phyloP scores from a whole-genome alignment of 2,329 filamentous ascomycete genomes.

The Aspergillus glaucus region DNA sequence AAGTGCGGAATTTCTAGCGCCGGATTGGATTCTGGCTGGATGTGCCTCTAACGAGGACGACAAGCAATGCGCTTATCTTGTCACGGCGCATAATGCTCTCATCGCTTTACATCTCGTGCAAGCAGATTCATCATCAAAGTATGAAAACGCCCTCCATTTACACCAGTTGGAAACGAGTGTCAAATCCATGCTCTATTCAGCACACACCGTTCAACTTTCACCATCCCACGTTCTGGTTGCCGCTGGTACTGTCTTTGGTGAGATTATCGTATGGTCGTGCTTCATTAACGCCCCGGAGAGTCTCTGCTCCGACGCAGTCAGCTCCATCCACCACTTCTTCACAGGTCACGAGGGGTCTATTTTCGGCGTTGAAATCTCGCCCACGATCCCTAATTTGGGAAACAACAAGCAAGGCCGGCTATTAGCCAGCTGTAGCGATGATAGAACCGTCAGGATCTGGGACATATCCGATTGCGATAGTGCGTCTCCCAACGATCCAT shows the following conservation, averaged over 20 bases:
- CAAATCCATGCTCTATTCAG: slow-evolving; percentile 81
- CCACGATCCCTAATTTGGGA: slow-evolving; percentile 38
- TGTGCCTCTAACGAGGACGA: slow-evolving; percentile 31
- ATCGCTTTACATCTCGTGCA: slow-evolving; percentile 42
- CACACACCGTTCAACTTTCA: slow-evolving; percentile 61
- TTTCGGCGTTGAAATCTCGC: slow-evolving; percentile 79
- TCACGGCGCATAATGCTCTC: slow-evolving; percentile 85
- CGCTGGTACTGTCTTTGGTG: slow-evolving; percentile 88
- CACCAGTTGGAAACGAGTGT: slow-evolving; percentile 47
- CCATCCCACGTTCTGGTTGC: slow-evolving; percentile 62
- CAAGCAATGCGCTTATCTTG: slow-evolving; percentile 48
- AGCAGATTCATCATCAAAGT: slow-evolving; percentile 5
- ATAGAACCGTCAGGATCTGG: slow-evolving; percentile 85
- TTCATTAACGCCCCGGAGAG: slow-evolving; percentile 24
- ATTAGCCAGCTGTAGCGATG: slow-evolving; percentile 91
- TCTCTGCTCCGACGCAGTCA: slow-evolving; percentile 14
- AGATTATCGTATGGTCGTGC: slow-evolving; percentile 85
- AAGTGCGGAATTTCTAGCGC: slow-evolving; percentile 43
- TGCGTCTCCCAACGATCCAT: slow-evolving; percentile 21
- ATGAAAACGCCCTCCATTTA: slow-evolving; percentile 20
- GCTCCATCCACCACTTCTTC: slow-evolving; percentile 51
- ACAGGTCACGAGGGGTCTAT: slow-evolving; percentile 83
- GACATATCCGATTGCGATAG: slow-evolving; percentile 58
- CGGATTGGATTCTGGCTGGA: slow-evolving; percentile 75
- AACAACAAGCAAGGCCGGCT: slow-evolving; percentile 47